Evolutionary conservation across 164 flowering plant species (phyloP).

Genomic region (Magnolia officinalis): DNA sequence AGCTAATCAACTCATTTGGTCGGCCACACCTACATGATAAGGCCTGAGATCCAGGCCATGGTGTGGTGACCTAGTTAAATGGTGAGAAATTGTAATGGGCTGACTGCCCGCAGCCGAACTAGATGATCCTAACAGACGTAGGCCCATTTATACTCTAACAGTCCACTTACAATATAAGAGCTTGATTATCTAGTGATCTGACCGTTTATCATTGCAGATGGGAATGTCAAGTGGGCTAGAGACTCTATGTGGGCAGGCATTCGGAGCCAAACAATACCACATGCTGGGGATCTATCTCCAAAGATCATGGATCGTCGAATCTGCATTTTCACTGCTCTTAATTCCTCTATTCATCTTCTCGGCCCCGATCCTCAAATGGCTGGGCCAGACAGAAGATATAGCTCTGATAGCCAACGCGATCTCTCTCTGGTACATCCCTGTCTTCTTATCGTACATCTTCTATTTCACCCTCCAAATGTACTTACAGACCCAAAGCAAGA

Average conservation of each 20-base stretch:
- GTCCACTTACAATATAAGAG: too few species aligned
- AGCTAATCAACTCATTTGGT: too few species aligned
- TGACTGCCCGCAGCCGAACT: too few species aligned
- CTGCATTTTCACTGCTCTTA: conserved; percentile 17
- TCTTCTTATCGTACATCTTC: conserved; percentile 26
- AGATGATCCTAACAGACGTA: too few species aligned
- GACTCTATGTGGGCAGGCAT: conserved; percentile 71
- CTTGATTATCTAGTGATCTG: too few species aligned
- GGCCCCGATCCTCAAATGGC: conserved; percentile 29
- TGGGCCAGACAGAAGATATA: conserved; percentile 41
- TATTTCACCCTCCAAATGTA: conserved; percentile 50
- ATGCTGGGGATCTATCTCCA: conserved; percentile 69
- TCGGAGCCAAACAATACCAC: conserved; percentile 48
- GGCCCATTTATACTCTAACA: too few species aligned
- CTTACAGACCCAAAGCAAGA: conserved; percentile 55
- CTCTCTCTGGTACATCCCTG: conserved; percentile 35
- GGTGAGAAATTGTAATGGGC: too few species aligned
- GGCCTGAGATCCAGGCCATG: too few species aligned
- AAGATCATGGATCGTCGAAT: conserved; percentile 51
- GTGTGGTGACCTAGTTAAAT: too few species aligned
- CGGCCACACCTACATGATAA: too few species aligned
- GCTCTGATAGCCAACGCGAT: conserved; percentile 34
- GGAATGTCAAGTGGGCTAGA: conserved; percentile 70
- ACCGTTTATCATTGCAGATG: conserved; percentile 28
- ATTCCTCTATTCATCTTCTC: conserved; percentile 44